Conservation (phyloP, 768 basidiomycete genomes). For the Russula ochroleuca region DNA sequence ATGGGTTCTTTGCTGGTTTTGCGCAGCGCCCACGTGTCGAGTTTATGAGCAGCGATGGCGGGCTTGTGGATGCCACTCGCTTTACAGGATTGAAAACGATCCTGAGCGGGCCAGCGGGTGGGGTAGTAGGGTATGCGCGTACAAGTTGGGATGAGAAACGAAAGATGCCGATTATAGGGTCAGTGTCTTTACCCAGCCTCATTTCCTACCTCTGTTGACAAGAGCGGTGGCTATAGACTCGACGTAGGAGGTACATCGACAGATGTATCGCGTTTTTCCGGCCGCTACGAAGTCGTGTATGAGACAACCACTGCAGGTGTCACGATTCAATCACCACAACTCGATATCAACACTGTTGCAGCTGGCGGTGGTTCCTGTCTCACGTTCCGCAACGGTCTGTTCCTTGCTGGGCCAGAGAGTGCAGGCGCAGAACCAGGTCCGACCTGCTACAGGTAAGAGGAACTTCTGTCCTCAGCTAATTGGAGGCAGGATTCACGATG, state of each 20-base stretch:
- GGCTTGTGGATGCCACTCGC: slow-evolving; percentile 69
- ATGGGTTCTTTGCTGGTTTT: slow-evolving; percentile 89
- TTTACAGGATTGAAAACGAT: slow-evolving; percentile 95
- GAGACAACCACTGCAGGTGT: slow-evolving; percentile 96
- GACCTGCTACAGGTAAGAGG: slow-evolving; percentile 72
- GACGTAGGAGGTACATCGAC: slow-evolving; percentile 96
- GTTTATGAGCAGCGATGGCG: slow-evolving; percentile 95
- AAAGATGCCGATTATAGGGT: slow-evolving; percentile 81
- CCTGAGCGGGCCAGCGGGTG: slow-evolving; percentile 89
- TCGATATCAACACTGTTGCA: slow-evolving; percentile 95
- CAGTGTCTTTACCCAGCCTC: slow-evolving; percentile 31
- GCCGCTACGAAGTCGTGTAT: slow-evolving; percentile 87
- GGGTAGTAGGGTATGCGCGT: slow-evolving; percentile 91
- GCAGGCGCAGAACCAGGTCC: slow-evolving; percentile 95
- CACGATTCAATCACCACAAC: slow-evolving; percentile 85
- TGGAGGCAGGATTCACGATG: background rate
- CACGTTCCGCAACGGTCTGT: slow-evolving; percentile 85
- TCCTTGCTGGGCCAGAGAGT: slow-evolving; percentile 87
- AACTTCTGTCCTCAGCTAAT: background rate
- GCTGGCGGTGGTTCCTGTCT: slow-evolving; percentile 92
- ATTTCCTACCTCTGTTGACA: background rate
- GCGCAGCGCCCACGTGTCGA: slow-evolving; percentile 75
- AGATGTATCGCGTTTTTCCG: slow-evolving; percentile 90
- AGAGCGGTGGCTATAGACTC: slow-evolving; percentile 43
- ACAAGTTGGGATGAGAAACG: slow-evolving; percentile 81